Base-by-base conservation (phyloP, 2,329 filamentous ascomycete species). In the Dactylellina leptospora region DNA sequence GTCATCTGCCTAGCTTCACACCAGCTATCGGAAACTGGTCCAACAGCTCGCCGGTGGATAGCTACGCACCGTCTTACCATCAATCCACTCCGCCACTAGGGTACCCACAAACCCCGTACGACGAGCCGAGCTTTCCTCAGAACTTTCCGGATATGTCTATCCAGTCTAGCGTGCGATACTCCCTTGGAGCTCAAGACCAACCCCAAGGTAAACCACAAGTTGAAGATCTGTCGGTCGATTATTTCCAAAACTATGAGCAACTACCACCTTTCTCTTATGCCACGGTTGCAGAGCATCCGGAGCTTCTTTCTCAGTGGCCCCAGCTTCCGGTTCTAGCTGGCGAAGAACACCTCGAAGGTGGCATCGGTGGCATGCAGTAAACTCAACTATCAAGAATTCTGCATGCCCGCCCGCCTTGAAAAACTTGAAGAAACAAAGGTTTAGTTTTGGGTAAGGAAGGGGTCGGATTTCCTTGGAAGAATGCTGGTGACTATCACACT, bases 281-380 rank as follows among this genome's bases (percentile, higher is more conserved):
- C 36, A 64, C 68, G 59, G 68, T 72, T 72, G 68, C 68, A 60
- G 68, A 72, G 53, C 68, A 72, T 59, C 68, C 68, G 48, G 68
- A 72, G 64, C 59, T 72, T 23, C 68, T 72, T 63, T 72, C 68
- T 9, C 68, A 63, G 53, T 72, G 68, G 68, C 68, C 68, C 13
- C 68, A 72, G 50, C 56, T 72, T 47, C 68, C 68, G 23, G 68
- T 72, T 40, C 59, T 72, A 54, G 68, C 68, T 55, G 68, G 54
- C 28, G 59, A 72, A 38, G 68, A 72, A 38, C 59, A 72, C 45
- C 68, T 72, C 53, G 68, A 72, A 50, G 68, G 54, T 59, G 53
- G 68, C 20, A 59, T 72, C 53, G 40, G 47, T 18, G 44, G 53
- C 28, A 72, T 72, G 45, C 59, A 72, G 59, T 72, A 51, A 72